Evolutionary conservation across 2,329 filamentous ascomycete genomes (phyloP).

Genomic region (Elsinoe batatas): DNA sequence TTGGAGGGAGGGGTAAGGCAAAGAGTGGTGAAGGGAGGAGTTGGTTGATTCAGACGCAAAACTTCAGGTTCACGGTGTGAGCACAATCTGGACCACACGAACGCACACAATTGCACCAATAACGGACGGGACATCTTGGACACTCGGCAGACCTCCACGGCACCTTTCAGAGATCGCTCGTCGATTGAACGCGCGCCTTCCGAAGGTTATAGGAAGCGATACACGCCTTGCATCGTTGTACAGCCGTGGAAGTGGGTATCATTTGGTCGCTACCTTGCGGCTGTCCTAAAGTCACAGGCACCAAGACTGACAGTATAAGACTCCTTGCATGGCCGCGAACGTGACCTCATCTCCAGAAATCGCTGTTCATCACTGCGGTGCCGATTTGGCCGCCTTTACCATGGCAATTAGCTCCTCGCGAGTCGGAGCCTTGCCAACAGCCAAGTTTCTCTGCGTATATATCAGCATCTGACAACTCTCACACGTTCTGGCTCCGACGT

Average conservation of each 20-base stretch:
- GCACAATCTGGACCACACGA: neutral
- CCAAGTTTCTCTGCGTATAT: conserved; percentile 31
- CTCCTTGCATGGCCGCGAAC: no score
- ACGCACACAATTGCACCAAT: neutral
- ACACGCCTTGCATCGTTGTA: no score
- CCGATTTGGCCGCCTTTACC: conserved; percentile 43
- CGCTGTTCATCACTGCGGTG: neutral
- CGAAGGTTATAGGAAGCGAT: no score
- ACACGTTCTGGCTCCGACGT: conserved; percentile 30
- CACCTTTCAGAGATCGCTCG: no score
- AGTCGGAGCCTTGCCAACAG: conserved; percentile 26
- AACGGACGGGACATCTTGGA: no score
- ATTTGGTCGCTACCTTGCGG: no score
- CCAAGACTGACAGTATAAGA: no score
- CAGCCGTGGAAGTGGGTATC: no score
- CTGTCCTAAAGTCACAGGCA: no score
- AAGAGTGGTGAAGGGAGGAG: conserved; percentile 25
- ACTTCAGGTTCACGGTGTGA: conserved; percentile 35
- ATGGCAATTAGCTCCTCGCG: conserved; percentile 57
- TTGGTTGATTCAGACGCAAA: conserved; percentile 35
- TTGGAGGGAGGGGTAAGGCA: conserved; percentile 23
- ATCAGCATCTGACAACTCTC: neutral
- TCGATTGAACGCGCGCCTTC: no score
- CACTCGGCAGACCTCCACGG: no score
- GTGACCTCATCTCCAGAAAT: neutral